Percentiles rank a stretch among this genome's conserved stretches.
phyloP scores from a whole-genome alignment of 2,329 filamentous ascomycete species.

The Phialocephala sp. region DNA sequence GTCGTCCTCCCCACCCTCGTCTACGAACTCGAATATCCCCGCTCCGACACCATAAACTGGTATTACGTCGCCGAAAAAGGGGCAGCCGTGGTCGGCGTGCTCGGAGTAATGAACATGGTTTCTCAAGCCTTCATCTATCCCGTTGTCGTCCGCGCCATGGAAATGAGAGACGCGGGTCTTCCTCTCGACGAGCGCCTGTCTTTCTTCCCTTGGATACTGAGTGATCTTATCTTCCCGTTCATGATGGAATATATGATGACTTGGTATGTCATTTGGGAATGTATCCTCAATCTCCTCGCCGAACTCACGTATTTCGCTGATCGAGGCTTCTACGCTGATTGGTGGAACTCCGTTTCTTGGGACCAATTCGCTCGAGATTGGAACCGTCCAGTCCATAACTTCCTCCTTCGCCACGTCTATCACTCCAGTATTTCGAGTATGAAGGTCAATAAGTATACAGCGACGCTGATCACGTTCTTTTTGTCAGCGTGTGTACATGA shows the following conservation, averaged over 20 bases:
- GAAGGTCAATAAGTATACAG: slow-evolving; percentile 70
- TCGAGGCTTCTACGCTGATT: slow-evolving; percentile 71
- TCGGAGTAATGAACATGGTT: slow-evolving; percentile 80
- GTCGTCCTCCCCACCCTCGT: slow-evolving; percentile 77
- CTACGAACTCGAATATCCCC: slow-evolving; percentile 80
- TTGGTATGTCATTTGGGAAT: slow-evolving; percentile 85
- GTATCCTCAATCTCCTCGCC: slow-evolving; percentile 74
- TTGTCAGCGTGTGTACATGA: slow-evolving; percentile 53
- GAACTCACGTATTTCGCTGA: slow-evolving; percentile 80
- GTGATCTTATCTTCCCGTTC: slow-evolving; percentile 77
- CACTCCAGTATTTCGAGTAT: slow-evolving; percentile 77
- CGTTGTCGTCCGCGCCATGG: slow-evolving; percentile 69
- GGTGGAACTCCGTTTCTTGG: slow-evolving; percentile 59
- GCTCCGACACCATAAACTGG: slow-evolving; percentile 74
- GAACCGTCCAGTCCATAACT: slow-evolving; percentile 71
- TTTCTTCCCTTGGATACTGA: slow-evolving; percentile 77
- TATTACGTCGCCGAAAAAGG: slow-evolving; percentile 76
- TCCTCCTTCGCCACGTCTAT: slow-evolving; percentile 79
- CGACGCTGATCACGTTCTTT: slow-evolving; percentile 55
- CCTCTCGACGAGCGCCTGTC: slow-evolving; percentile 64
- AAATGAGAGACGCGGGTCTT: slow-evolving; percentile 70
- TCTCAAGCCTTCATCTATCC: slow-evolving; percentile 81
- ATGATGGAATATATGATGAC: slow-evolving; percentile 61
- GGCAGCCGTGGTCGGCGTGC: slow-evolving; percentile 71
- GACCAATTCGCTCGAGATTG: slow-evolving; percentile 82